A percentile compares a stretch with the other conserved stretches of the same genome.
Evolutionary conservation across 306 rosid genomes (phyloP).

Genomic region (Canavalia gladiata): DNA sequence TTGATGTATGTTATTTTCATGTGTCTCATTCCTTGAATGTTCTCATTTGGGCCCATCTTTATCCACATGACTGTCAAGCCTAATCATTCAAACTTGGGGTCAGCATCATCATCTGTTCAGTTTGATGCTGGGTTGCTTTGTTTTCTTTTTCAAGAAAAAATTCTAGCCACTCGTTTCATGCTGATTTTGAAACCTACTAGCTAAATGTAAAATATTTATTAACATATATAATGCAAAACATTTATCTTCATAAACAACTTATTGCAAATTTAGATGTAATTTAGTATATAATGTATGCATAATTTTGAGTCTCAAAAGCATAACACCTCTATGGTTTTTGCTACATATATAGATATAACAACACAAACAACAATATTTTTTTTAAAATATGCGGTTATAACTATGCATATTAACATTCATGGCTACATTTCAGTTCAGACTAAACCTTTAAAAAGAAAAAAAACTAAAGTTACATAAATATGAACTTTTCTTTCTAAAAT

Average conservation of each 20-base stretch:
- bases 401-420: not conserved
- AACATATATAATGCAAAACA: not conserved
- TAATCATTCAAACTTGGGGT: conserved; percentile 5
- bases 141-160: not conserved
- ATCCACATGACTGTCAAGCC: not conserved
- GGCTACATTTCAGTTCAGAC: not conserved
- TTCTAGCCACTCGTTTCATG: not conserved
- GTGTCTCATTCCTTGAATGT: conserved; percentile 21
- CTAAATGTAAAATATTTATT: not conserved
- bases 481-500: conserved; percentile 9
- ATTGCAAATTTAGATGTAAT: not conserved
- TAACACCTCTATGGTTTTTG: not conserved
- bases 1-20: not conserved
- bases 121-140: not conserved
- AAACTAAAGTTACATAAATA: not conserved
- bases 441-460: not conserved
- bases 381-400: not conserved
- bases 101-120: conserved; percentile 21
- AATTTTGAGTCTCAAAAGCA: not conserved
- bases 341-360: not conserved
- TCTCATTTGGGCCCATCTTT: conserved; percentile 36
- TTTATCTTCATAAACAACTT: not conserved
- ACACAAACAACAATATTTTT: not conserved
- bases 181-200: conserved; percentile 1
- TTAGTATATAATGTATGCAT: not conserved